Evolutionary conservation across 1,284 basidiomycete species (phyloP), one percentile per base, ranked within the genome.

Genomic region (Trichosporon asahii): DNA sequence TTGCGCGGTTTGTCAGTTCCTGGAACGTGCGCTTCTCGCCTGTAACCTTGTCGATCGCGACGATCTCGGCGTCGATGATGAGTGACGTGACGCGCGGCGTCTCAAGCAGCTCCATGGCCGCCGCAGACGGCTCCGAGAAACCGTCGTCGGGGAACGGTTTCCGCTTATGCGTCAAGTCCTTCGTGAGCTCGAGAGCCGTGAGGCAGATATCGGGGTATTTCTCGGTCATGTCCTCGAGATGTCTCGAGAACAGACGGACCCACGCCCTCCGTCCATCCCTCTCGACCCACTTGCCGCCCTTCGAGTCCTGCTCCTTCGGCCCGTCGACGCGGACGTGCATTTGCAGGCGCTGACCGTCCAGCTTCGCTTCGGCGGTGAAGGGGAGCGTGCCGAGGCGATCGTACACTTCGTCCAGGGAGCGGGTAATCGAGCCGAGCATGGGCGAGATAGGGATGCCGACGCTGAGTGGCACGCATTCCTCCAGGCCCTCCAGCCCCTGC

Each of bases 1-100:
- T 91, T 78, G 98, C 98, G 66, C 97, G 88, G 74, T 90, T 90
- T 75, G 93, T 94, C 5, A 99, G 88, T 79, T 99, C 96, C 83
- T 99, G 97, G 88, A 99, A 99, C 0, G 96, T 96, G 86, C 98
- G 89, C 64, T 98, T 87, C 73, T 91, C 91, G 53, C 89, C 89
- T 0, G 90, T 92, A 60, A 88, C 88, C 74, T 90, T 89, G 83
- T 99, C 94, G 82, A 98, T 92, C 0, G 97, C 97, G 11, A 99
- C 96, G 8, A 95, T 95, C 81, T 99, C 97, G 4, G 94, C 90
- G 81, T 99, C 97, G 68, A 99, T 85, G 8, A 99, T 94, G 80
- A 99, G 97, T 0, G 93, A 93, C 71, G 89, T 89, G 0, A 85
- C 76, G 0, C 72, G 53, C 2, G 73, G 35, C 1, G 74, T 35